Conservation (phyloP, 2,329 filamentous ascomycete species). For the Paraphaeosphaeria sporulosa region DNA sequence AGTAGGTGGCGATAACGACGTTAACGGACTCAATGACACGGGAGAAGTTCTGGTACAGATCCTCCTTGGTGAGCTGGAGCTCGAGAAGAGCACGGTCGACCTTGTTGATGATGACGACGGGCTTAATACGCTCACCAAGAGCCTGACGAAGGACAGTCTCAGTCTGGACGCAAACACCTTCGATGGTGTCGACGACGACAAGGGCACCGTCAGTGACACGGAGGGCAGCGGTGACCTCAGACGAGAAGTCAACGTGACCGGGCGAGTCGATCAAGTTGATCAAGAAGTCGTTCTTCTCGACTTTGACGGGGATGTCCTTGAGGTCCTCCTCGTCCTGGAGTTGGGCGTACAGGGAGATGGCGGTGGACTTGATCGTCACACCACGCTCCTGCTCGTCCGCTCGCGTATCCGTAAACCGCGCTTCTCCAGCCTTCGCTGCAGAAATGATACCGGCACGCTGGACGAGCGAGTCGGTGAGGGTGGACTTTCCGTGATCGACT, state of each 20-base stretch:
- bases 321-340: constrained; percentile 83
- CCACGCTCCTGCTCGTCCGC: constrained; percentile 98
- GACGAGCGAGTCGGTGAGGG: constrained; percentile 98
- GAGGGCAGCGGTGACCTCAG: constrained; percentile 98
- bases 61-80: constrained; percentile 98
- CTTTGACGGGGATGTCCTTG: constrained; percentile 92
- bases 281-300: constrained; percentile 94
- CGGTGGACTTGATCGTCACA: constrained; percentile 99
- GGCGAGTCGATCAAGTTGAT: constrained; percentile 99
- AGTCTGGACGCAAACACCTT: constrained; percentile 99
- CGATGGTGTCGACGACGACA: constrained; percentile 99
- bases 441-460: constrained; percentile 99
- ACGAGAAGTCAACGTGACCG: constrained; percentile 99
- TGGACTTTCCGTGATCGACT: constrained; percentile 99
- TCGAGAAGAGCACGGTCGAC: constrained; percentile 99
- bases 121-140: constrained; percentile 99
- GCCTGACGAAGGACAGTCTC: constrained; percentile 99
- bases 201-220: constrained; percentile 99
- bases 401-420: constrained; percentile 95
- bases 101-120: constrained; percentile 99
- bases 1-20: constrained; percentile 99
- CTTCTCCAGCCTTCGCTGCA: constrained; percentile 94
- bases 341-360: constrained; percentile 95
- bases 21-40: constrained; percentile 99
- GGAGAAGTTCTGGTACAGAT: constrained; percentile 99